Conservation (phyloP, 768 basidiomycete species). For the Russula griseocarnosa region DNA sequence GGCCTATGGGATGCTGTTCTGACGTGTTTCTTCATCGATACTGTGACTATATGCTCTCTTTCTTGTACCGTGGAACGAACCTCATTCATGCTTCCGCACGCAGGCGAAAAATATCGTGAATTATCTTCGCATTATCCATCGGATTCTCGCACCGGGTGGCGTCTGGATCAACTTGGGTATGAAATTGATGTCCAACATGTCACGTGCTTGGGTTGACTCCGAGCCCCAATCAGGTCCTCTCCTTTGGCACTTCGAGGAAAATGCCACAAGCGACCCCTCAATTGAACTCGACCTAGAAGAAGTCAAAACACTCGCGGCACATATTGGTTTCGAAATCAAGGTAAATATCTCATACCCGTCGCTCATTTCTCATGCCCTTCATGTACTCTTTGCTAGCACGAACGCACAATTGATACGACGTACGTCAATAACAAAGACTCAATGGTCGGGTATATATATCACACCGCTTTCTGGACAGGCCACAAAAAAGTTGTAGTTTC, state of each 20-base stretch:
- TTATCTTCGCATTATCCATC: slow-evolving; percentile 83
- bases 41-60: slow-evolving; percentile 46
- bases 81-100: slow-evolving; percentile 1
- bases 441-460: slow-evolving; percentile 84
- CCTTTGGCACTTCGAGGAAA: slow-evolving; percentile 98
- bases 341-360: slow-evolving; percentile 43
- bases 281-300: slow-evolving; percentile 90
- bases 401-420: slow-evolving; percentile 72
- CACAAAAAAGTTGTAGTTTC: slow-evolving; percentile 37
- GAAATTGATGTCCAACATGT: slow-evolving; percentile 16
- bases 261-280: slow-evolving; percentile 69
- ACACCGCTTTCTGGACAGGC: slow-evolving; percentile 84
- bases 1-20: slow-evolving; percentile 86
- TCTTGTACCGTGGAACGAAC: not conserved
- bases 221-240: slow-evolving; percentile 58
- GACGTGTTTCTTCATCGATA: slow-evolving; percentile 98
- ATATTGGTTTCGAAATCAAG: slow-evolving; percentile 77
- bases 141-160: slow-evolving; percentile 77
- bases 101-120: slow-evolving; percentile 90
- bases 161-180: slow-evolving; percentile 87
- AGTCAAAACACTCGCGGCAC: slow-evolving; percentile 65
- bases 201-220: not conserved
- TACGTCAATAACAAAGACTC: slow-evolving; percentile 80
- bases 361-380: not conserved
- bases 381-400: slow-evolving; percentile 52